These are phyloP conservation scores for Xylariales sp. DNA, from an alignment of 2,329 filamentous ascomycete genomes.

Conservation along the genomic window DNA sequence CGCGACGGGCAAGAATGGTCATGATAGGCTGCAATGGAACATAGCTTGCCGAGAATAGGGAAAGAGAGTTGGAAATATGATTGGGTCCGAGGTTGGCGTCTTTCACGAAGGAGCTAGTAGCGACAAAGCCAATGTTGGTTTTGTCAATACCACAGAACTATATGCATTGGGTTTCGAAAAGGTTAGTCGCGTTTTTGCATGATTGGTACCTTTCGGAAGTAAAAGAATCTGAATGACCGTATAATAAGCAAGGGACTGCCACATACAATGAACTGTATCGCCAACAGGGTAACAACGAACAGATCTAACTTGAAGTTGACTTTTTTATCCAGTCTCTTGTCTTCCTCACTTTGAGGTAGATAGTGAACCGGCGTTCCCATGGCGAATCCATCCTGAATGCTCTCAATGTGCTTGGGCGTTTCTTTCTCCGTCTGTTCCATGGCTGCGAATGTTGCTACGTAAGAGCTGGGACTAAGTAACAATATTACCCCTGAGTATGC, in stretches of 20 bases:
- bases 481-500: too few species aligned
- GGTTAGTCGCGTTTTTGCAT: too few species aligned
- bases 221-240: too few species aligned
- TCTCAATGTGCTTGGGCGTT: slow-evolving; percentile 9
- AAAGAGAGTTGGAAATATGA: slow-evolving; percentile 16
- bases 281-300: slow-evolving; percentile 11
- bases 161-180: neutral
- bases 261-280: slow-evolving; percentile 15
- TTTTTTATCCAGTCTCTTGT: slow-evolving; percentile 10
- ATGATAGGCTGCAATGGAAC: slow-evolving; percentile 17
- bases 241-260: too few species aligned
- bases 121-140: slow-evolving; percentile 17
- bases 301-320: slow-evolving; percentile 13
- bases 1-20: slow-evolving; percentile 13
- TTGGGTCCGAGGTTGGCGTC: slow-evolving; percentile 15
- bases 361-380: slow-evolving; percentile 7
- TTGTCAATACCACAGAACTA: slow-evolving; percentile 18
- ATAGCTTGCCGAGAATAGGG: slow-evolving; percentile 16
- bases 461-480: too few species aligned
- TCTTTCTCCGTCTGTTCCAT: too few species aligned
- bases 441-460: too few species aligned
- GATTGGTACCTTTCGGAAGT: neutral
- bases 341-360: slow-evolving; percentile 9
- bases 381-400: slow-evolving; percentile 3
- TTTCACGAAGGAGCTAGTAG: slow-evolving; percentile 15